Conservation (phyloP, 2,329 filamentous ascomycete genomes). For the Malbranchea cinnamomea region DNA sequence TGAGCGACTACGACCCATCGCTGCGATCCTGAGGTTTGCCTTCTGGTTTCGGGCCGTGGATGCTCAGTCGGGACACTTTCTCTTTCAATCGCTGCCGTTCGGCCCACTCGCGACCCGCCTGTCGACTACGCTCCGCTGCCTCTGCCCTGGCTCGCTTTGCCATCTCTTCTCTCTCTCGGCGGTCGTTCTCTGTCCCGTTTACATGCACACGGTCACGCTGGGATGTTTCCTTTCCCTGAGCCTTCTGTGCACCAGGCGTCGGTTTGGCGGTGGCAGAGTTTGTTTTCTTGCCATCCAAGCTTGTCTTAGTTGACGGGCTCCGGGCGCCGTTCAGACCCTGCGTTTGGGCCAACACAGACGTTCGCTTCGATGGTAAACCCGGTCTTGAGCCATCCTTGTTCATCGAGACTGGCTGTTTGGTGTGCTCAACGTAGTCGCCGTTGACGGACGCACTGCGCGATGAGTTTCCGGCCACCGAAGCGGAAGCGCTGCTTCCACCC, state of each 20-base stretch:
- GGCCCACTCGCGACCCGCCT: constrained; percentile 22
- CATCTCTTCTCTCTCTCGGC: constrained; percentile 19
- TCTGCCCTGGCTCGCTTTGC: constrained; percentile 19
- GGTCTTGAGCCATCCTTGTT: no score
- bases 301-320: not conserved
- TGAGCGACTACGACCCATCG: not conserved
- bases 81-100: constrained; percentile 14
- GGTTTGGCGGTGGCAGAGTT: constrained; percentile 9
- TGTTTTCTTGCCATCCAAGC: constrained; percentile 2
- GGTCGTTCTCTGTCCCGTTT: constrained; percentile 15
- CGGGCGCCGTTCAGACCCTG: not conserved
- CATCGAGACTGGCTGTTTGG: no score
- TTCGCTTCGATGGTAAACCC: constrained; percentile 3
- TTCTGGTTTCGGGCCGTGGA: not conserved
- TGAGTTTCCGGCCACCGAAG: no score
- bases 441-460: no score
- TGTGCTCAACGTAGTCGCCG: no score
- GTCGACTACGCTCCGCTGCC: constrained; percentile 19
- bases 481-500: no score
- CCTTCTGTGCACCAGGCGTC: constrained; percentile 12
- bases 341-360: not conserved
- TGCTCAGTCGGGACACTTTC: constrained; percentile 2
- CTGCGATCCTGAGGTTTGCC: not conserved
- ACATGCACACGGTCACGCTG: constrained; percentile 12
- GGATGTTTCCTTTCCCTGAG: constrained; percentile 18